Evolutionary conservation across 108 stramenopile species (phyloP).

Genomic region (Cylindrotheca fusiformis): DNA sequence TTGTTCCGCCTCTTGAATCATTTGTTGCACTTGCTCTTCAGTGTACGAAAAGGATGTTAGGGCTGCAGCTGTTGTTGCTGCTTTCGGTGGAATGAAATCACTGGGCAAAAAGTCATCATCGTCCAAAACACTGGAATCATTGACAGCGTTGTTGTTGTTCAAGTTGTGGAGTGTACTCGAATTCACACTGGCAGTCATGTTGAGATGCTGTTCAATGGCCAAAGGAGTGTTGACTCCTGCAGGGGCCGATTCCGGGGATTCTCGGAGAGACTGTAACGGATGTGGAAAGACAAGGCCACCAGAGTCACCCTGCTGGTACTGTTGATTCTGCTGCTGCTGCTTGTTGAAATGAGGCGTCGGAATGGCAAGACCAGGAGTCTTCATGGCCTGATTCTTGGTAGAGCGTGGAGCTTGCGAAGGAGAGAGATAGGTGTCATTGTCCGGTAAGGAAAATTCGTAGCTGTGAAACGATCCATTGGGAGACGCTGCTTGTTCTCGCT

Average conservation of each 20-base stretch:
- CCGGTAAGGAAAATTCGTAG: background rate
- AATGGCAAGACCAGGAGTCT: constrained; percentile 18
- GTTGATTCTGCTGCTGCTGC: too few relatives aligned
- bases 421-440: background rate
- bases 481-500: background rate
- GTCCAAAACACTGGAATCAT: constrained; percentile 31
- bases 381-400: constrained; percentile 6
- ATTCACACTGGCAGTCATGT: too few relatives aligned
- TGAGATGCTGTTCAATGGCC: too few relatives aligned
- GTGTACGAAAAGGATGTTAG: too few relatives aligned
- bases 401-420: background rate
- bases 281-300: constrained; percentile 17
- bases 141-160: constrained; percentile 17
- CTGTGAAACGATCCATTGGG: background rate
- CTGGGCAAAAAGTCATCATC: constrained; percentile 16
- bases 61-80: background rate
- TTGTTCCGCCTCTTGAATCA: constrained; percentile 17
- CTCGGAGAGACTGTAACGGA: constrained; percentile 11
- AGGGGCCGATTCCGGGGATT: constrained; percentile 5
- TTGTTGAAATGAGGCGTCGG: constrained; percentile 26
- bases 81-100: background rate
- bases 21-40: constrained; percentile 17
- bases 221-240: background rate
- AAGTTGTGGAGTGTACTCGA: too few relatives aligned
- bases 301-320: constrained; percentile 2